Percentiles rank a stretch among this genome's conserved stretches.
Evolutionary conservation across 768 basidiomycete species (phyloP).

Genomic region (Lactarius sp.): DNA sequence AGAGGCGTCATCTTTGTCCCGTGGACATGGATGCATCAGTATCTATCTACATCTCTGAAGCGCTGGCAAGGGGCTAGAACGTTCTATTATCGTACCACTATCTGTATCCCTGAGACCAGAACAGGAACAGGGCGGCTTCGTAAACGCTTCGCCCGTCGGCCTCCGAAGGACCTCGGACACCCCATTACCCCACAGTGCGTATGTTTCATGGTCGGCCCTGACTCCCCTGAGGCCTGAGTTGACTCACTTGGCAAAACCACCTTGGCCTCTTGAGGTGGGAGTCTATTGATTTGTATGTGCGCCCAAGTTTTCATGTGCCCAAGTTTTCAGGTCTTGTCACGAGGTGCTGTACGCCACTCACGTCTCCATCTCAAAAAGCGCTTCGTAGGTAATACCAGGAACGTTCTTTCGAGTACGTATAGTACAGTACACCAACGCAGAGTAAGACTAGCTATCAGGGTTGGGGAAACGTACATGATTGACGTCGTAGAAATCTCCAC

Average conservation of each 20-base stretch:
- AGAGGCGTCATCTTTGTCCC: conserved; percentile 7
- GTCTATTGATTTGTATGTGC: neutral
- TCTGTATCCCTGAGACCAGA: conserved; percentile 17
- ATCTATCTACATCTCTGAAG: conserved; percentile 13
- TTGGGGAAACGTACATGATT: conserved; percentile 3
- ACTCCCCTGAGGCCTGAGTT: neutral
- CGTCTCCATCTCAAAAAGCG: neutral
- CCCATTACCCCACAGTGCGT: neutral
- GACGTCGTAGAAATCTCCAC: conserved; percentile 15
- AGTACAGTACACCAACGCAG: conserved; percentile 4
- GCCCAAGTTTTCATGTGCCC: neutral
- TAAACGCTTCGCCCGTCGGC: neutral
- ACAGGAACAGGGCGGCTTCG: conserved; percentile 16
- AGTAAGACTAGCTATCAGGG: neutral
- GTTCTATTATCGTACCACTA: conserved; percentile 17
- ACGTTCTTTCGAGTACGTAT: neutral
- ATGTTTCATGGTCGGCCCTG: neutral
- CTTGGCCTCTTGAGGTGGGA: no score
- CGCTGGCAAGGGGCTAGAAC: conserved; percentile 22
- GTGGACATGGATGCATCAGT: conserved; percentile 5
- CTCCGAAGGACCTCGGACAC: conserved; percentile 21
- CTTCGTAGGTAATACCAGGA: neutral
- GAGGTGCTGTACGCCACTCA: neutral
- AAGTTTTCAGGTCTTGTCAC: neutral
- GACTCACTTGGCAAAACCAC: neutral